Evolutionary conservation across 2,329 filamentous ascomycete species (phyloP).

Genomic region (Peltaster fructicola): DNA sequence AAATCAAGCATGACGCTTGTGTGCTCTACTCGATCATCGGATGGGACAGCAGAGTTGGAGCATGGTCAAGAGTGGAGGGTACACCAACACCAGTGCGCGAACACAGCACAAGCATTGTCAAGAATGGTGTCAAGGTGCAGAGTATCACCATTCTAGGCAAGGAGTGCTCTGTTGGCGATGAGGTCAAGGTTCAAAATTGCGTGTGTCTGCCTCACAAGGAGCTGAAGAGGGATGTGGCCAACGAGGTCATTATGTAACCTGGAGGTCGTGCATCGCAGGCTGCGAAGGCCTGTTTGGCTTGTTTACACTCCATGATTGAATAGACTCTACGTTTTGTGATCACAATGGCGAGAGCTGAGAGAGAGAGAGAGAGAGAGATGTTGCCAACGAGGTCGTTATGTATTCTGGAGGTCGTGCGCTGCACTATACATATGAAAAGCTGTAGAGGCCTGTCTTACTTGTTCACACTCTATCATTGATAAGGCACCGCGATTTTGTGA

Average conservation of each 20-base stretch:
- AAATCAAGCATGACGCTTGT: conserved; percentile 94
- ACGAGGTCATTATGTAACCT: conserved; percentile 87
- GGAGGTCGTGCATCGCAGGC: no score
- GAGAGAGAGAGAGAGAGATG: no score
- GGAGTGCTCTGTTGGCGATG: conserved; percentile 84
- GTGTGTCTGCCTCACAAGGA: conserved; percentile 97
- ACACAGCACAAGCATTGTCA: conserved; percentile 86
- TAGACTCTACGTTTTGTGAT: no score
- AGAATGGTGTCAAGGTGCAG: conserved; percentile 97
- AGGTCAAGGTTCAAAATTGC: conserved; percentile 93
- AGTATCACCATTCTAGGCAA: conserved; percentile 95
- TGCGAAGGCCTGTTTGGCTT: no score
- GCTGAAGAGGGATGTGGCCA: conserved; percentile 81
- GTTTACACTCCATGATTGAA: no score
- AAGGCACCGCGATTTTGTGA: no score
- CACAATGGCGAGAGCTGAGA: no score
- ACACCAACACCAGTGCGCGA: conserved; percentile 74
- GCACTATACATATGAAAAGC: no score
- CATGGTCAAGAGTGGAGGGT: conserved; percentile 96
- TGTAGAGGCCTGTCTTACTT: no score
- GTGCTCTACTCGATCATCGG: conserved; percentile 92
- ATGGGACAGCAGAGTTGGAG: conserved; percentile 87
- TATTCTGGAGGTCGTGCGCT: no score
- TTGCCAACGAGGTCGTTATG: no score
- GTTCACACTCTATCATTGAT: no score